Conservation (phyloP, 108 stramenopile species). For the Stephanodiscus triporus region DNA sequence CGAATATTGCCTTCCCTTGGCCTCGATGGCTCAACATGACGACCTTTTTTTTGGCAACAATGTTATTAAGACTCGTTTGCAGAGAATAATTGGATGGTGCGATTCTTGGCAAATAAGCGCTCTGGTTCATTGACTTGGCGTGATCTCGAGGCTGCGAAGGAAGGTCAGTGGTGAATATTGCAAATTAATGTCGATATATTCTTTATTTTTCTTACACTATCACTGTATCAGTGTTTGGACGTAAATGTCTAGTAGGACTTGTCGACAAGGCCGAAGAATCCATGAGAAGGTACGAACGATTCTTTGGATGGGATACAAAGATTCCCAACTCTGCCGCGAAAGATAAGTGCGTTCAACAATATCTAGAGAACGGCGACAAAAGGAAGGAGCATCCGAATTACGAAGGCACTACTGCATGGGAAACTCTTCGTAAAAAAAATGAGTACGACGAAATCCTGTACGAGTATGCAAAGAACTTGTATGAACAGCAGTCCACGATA, state of each 20-base stretch:
- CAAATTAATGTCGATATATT: not conserved
- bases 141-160: constrained; percentile 57
- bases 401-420: constrained; percentile 42
- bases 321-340: constrained; percentile 7
- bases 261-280: constrained; percentile 46
- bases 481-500: constrained; percentile 34
- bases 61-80: not conserved
- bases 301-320: constrained; percentile 45
- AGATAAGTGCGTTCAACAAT: constrained; percentile 24
- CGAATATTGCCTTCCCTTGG: too few species aligned
- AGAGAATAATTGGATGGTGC: constrained; percentile 61
- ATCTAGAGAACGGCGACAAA: constrained; percentile 24
- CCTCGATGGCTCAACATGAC: too few species aligned
- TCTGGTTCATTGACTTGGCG: constrained; percentile 46
- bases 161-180: constrained; percentile 26
- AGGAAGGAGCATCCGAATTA: constrained; percentile 32
- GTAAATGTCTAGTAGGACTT: constrained; percentile 62
- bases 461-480: constrained; percentile 43
- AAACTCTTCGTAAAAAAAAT: constrained; percentile 41
- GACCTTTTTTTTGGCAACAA: too few species aligned
- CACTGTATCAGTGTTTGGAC: constrained; percentile 31
- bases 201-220: not conserved
- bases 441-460: constrained; percentile 45
- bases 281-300: constrained; percentile 42
- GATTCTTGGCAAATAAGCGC: constrained; percentile 50